phyloP scores from a whole-genome alignment of 78 protist species.

The Cavenderia fasciculata region DNA sequence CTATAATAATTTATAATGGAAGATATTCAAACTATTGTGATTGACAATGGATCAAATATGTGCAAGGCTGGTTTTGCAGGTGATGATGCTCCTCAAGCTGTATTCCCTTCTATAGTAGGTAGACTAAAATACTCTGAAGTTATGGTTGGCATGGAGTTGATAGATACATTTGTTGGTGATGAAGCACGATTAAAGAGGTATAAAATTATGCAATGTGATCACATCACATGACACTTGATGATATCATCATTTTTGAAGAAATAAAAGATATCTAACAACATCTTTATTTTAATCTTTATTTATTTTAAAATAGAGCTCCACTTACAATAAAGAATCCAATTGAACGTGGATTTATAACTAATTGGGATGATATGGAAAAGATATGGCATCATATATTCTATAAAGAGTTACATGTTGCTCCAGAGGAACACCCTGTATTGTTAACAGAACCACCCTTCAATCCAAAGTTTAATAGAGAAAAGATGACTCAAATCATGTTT shows the following conservation, averaged over 20 bases:
- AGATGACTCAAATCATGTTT: conserved; percentile 86
- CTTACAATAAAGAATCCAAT: conserved; percentile 86
- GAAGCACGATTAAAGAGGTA: conserved; percentile 67
- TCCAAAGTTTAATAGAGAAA: conserved; percentile 93
- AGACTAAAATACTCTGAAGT: conserved; percentile 82
- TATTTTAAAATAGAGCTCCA: no score
- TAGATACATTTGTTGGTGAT: conserved; percentile 67
- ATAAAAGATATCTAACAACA: no score
- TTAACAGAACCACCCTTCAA: conserved; percentile 89
- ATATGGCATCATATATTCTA: conserved; percentile 89
- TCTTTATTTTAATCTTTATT: no score
- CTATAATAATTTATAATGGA: no score
- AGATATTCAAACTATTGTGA: no score
- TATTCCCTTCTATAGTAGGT: conserved; percentile 85
- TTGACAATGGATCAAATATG: no score
- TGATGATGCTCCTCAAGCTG: conserved; percentile 54
- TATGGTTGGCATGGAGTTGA: conserved; percentile 75
- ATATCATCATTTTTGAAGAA: no score
- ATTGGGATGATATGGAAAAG: conserved; percentile 91
- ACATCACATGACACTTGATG: no score
- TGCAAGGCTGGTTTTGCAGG: conserved; percentile 89
- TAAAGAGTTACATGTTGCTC: conserved; percentile 84
- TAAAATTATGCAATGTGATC: no score
- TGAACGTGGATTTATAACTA: conserved; percentile 77
- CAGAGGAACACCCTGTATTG: conserved; percentile 83